Base-by-base conservation (phyloP, 352 stramenopile genomes). In the Phytophthora ramorum region DNA sequence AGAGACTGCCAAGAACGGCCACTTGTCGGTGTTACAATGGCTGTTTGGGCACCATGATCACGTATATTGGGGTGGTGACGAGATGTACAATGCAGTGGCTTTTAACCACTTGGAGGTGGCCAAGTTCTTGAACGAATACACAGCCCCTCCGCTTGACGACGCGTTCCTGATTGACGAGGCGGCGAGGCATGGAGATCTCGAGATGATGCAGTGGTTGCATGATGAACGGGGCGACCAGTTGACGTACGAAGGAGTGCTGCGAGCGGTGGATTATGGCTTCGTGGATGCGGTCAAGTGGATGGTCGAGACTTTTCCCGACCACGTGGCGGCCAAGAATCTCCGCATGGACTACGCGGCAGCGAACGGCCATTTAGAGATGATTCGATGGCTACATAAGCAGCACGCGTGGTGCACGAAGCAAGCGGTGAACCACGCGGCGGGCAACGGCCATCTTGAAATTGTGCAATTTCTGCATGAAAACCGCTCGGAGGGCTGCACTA, bases 121-220 rank as follows among this genome's bases (percentile, higher is more conserved):
- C 22, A 66, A 70, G 38, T 61, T 66, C 46, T 40, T 69, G 56
- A 34, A 69, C 45, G 19, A 66, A 17, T 41, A 62, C 34, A 69
- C 65, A 5, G 30, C 67, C n/a, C 48, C 67, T 38, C 49, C 49
- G 12, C 2, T 48, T 5, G 61, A 75, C 16, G 67, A 67, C 20
- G 58, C 54, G 56, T 71, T 48, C n/a, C 28, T 71, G 26, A 66
- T 76, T 26, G 69, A 76, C 30, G 63, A 73, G n/a, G 69, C 69
- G 26, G 69, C 69, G 34, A 44, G 45, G 16, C 58, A 73, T 40
- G 69, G 69, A 17, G 49, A 73, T 45, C 34, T 76, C 7, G 64
- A 66, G 22, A 76, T 76, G 63, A 63, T 76, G 52, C 41, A 58
- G 43, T 76, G 69, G 69, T 38, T 76, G 37, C 54, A 71, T 22